Conservation (phyloP, 371 early-diverging fungal species). For the Thermomucor indicae-seudaticae region DNA sequence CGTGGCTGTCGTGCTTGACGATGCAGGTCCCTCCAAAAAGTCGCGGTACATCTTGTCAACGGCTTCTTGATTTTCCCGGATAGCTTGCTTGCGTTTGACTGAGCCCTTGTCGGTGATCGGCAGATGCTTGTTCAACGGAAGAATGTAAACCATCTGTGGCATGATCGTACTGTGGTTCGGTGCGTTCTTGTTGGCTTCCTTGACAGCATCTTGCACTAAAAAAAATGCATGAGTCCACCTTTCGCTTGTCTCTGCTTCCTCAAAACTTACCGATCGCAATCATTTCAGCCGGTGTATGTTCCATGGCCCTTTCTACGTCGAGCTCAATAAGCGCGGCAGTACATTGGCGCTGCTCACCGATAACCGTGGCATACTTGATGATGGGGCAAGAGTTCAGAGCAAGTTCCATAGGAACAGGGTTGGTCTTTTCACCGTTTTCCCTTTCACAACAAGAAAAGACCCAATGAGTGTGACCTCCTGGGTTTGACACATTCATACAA, state of each 20-base stretch:
- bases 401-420: slow-evolving; percentile 35
- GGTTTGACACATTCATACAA: too few species aligned
- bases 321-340: slow-evolving; percentile 26
- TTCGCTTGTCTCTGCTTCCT: too few species aligned
- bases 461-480: too few species aligned
- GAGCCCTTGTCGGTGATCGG: slow-evolving; percentile 31
- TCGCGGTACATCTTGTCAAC: slow-evolving; percentile 26
- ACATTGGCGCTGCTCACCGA: slow-evolving; percentile 25
- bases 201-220: slow-evolving; percentile 19
- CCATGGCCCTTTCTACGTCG: slow-evolving; percentile 10
- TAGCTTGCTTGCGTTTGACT: slow-evolving; percentile 16
- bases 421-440: slow-evolving; percentile 43
- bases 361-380: slow-evolving; percentile 16
- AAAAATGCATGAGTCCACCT: not conserved
- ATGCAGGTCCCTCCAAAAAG: slow-evolving; percentile 14
- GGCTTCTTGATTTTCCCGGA: slow-evolving; percentile 8
- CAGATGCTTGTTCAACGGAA: slow-evolving; percentile 20
- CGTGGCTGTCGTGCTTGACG: not conserved
- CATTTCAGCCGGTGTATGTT: slow-evolving; percentile 18
- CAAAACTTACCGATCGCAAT: slow-evolving; percentile 6
- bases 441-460: not conserved
- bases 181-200: slow-evolving; percentile 23
- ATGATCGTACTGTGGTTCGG: slow-evolving; percentile 30
- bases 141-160: slow-evolving; percentile 33
- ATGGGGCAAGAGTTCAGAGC: slow-evolving; percentile 13